Conservation (phyloP, 2,329 filamentous ascomycete species). For the Exserohilum rostratum region DNA sequence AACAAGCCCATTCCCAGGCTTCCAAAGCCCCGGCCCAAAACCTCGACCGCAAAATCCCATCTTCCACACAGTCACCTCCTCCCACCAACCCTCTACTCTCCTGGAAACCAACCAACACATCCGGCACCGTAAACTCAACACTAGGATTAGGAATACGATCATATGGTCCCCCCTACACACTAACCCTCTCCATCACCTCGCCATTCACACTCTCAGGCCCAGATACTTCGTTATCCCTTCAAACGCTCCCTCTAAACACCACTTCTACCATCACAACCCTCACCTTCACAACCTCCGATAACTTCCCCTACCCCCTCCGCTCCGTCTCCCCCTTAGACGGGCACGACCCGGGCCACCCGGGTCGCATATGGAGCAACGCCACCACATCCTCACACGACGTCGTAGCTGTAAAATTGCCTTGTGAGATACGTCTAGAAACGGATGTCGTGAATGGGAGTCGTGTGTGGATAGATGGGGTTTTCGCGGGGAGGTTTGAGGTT, state of each 20-base stretch:
- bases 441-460: constrained; percentile 56
- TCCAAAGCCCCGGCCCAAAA: constrained; percentile 53
- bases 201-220: constrained; percentile 54
- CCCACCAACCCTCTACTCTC: constrained; percentile 38
- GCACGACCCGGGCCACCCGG: constrained; percentile 55
- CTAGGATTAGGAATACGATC: constrained; percentile 45
- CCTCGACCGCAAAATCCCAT: constrained; percentile 48
- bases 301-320: constrained; percentile 56
- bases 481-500: constrained; percentile 60
- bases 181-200: constrained; percentile 47
- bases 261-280: constrained; percentile 39
- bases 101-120: constrained; percentile 39
- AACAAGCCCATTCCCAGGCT: constrained; percentile 14
- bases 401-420: constrained; percentile 45
- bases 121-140: constrained; percentile 8
- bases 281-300: constrained; percentile 50
- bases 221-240: constrained; percentile 52
- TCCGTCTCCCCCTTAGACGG: constrained; percentile 52
- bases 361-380: constrained; percentile 60
- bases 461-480: constrained; percentile 56
- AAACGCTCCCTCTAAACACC: constrained; percentile 13
- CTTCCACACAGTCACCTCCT: neutral
- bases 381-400: constrained; percentile 55
- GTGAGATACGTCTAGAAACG: constrained; percentile 52
- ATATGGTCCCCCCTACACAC: constrained; percentile 56